phyloP scores from a whole-genome alignment of 1,139 yeast genomes.

The Pichia sp. region DNA sequence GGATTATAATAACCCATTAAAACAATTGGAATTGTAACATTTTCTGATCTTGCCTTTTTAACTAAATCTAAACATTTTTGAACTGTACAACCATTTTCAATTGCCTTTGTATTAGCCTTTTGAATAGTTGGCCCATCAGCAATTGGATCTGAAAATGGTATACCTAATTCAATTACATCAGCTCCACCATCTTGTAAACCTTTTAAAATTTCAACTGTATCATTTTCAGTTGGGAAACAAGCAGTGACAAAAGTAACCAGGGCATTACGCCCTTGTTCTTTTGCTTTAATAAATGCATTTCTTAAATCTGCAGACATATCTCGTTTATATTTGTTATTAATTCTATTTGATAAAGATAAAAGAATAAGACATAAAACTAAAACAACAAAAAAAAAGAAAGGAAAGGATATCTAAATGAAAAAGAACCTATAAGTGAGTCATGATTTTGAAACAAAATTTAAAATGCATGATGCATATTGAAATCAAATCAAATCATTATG shows the following conservation, averaged over 20 bases:
- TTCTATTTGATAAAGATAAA: neutral
- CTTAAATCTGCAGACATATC: slow-evolving; percentile 63
- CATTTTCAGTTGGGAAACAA: slow-evolving; percentile 84
- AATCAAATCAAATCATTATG: too few species aligned
- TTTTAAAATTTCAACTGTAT: slow-evolving; percentile 77
- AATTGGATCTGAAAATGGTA: slow-evolving; percentile 98
- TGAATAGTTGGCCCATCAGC: slow-evolving; percentile 99
- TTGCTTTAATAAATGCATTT: slow-evolving; percentile 67
- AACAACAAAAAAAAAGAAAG: too few species aligned
- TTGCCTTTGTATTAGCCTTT: slow-evolving; percentile 71
- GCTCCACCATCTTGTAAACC: slow-evolving; percentile 95
- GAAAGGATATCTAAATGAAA: too few species aligned
- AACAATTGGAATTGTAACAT: slow-evolving; percentile 82
- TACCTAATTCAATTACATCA: slow-evolving; percentile 88
- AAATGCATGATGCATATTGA: too few species aligned
- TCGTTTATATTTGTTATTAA: neutral
- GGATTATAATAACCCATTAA: slow-evolving; percentile 99
- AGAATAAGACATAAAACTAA: neutral
- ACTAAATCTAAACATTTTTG: slow-evolving; percentile 64
- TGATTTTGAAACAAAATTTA: too few species aligned
- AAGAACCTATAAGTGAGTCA: too few species aligned
- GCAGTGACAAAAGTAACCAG: slow-evolving; percentile 91
- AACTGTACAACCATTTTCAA: slow-evolving; percentile 76
- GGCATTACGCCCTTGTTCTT: slow-evolving; percentile 75
- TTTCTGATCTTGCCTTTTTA: slow-evolving; percentile 65